phyloP scores from a whole-genome alignment of 2,329 filamentous ascomycete species.

The Ilyonectria sp. region DNA sequence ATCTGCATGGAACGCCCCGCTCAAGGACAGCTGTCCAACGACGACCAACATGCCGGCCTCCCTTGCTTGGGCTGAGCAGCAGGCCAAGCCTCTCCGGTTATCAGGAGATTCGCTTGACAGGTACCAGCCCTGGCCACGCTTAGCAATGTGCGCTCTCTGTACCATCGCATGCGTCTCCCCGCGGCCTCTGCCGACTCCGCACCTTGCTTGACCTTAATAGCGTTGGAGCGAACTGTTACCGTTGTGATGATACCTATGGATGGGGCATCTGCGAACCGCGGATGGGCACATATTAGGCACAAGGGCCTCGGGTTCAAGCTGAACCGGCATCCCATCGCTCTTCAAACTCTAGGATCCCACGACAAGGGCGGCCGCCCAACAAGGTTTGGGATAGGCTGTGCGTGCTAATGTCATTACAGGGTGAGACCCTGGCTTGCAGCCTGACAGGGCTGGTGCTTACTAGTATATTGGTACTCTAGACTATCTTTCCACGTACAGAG shows the following conservation, averaged over 20 bases:
- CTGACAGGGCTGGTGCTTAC: constrained; percentile 34
- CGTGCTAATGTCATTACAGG: constrained; percentile 2
- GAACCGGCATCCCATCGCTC: not conserved
- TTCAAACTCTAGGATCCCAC: constrained; percentile 5
- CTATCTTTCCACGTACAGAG: constrained; percentile 2
- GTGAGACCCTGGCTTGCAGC: constrained; percentile 14
- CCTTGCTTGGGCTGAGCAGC: constrained; percentile 12
- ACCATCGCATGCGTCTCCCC: constrained; percentile 4
- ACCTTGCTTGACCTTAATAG: not conserved
- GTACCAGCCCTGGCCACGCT: constrained; percentile 2
- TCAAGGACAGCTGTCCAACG: constrained; percentile 10
- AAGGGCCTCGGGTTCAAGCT: constrained; percentile 15
- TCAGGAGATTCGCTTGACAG: not conserved
- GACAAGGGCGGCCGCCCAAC: constrained; percentile 15
- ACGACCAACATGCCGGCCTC: constrained; percentile 3
- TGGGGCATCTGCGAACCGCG: not conserved
- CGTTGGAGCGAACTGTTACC: not conserved
- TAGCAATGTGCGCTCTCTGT: not conserved
- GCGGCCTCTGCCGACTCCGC: not conserved
- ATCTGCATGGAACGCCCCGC: constrained; percentile 15
- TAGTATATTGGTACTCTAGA: not conserved
- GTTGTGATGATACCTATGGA: not conserved
- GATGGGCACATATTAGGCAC: not conserved
- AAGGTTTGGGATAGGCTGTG: constrained; percentile 14
- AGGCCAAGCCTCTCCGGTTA: constrained; percentile 2